Percentiles rank a stretch among this genome's conserved stretches.
phyloP scores from a whole-genome alignment of 2,329 filamentous ascomycete genomes.

The Phoma sp. region DNA sequence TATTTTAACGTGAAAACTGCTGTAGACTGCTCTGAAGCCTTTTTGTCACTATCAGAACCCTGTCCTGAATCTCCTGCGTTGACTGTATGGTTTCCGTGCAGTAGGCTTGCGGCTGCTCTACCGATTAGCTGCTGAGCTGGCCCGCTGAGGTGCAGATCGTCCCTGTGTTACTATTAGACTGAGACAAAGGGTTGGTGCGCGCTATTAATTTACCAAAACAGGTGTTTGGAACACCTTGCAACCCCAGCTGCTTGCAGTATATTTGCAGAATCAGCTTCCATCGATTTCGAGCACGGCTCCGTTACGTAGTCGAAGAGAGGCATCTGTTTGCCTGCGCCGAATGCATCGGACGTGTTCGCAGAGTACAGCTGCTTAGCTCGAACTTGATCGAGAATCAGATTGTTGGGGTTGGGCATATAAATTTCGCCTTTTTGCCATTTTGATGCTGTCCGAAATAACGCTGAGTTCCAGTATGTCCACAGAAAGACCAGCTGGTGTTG shows the following conservation, averaged over 20 bases:
- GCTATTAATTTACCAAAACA: slow-evolving; percentile 43
- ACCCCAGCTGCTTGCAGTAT: slow-evolving; percentile 36
- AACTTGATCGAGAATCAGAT: slow-evolving; percentile 44
- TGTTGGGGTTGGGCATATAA: slow-evolving; percentile 42
- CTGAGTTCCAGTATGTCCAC: slow-evolving; percentile 45
- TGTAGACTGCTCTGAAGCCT: slow-evolving; percentile 20
- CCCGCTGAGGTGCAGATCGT: slow-evolving; percentile 43
- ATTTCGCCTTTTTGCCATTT: slow-evolving; percentile 41
- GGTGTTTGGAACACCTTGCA: slow-evolving; percentile 39
- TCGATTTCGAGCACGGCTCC: slow-evolving; percentile 39
- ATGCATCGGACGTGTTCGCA: slow-evolving; percentile 40
- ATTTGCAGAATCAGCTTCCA: slow-evolving; percentile 14
- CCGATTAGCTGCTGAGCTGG: slow-evolving; percentile 46
- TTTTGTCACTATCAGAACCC: slow-evolving; percentile 12
- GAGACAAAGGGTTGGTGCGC: slow-evolving; percentile 41
- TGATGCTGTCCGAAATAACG: slow-evolving; percentile 34
- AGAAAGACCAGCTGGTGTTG: slow-evolving; percentile 45
- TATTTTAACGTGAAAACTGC: slow-evolving; percentile 38
- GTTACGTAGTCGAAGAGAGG: slow-evolving; percentile 44
- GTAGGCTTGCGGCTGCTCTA: slow-evolving; percentile 41
- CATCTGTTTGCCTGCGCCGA: slow-evolving; percentile 38
- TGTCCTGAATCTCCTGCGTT: slow-evolving; percentile 27
- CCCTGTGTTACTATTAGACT: slow-evolving; percentile 41
- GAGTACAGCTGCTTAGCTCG: slow-evolving; percentile 42
- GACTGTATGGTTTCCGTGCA: slow-evolving; percentile 40